Evolutionary conservation across 1,139 yeast species (phyloP), one percentile per base, ranked within the genome.

Genomic region (Suhomyces wounanorum): DNA sequence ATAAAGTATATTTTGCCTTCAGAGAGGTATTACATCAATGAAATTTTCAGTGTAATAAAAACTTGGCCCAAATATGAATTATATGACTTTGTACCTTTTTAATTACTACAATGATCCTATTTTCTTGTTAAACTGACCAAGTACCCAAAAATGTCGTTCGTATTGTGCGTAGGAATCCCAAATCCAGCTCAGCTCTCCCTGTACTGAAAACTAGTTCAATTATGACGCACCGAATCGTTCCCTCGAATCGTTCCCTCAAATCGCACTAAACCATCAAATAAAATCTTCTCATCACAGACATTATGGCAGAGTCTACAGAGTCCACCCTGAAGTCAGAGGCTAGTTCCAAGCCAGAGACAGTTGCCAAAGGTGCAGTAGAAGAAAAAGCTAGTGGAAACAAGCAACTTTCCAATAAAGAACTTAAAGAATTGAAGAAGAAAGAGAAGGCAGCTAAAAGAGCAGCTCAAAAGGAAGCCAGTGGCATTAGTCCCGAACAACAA

Each of bases 381-480:
- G 43, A 40, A 11, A 55, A 39, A 2, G 56, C 51, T 17, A 53
- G 49, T 30, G 47, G 40, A 21, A 46, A 39, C 41, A 56, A 53
- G 52, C 67, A 73, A 52, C 80, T 87, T 44, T 73, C 90, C 9
- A 89, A 90, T 59, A 91, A 90, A 62, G 96, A 91, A 64, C 77
- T 91, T 57, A 92, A 92, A 66, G 97, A 91, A 61, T 72, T 85
- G 66, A 89, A 90, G 67, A 90, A 91, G 76, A 82, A 84, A 61
- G 96, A 91, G 62, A 92, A 92, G 68, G 94, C 96, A 7, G 96
- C 94, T 43, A 89, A 89, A 66, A 77, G 97, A 67, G 92, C 92
- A 7, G 81, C 81, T 2, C 78, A 83, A 56, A 84, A 83, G 60
- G 80, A 73, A 55, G 82, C 82, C 13, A 75, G 65, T 48, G 84